Conservation (phyloP, 257 asterid genomes). For the Striga asiatica region DNA sequence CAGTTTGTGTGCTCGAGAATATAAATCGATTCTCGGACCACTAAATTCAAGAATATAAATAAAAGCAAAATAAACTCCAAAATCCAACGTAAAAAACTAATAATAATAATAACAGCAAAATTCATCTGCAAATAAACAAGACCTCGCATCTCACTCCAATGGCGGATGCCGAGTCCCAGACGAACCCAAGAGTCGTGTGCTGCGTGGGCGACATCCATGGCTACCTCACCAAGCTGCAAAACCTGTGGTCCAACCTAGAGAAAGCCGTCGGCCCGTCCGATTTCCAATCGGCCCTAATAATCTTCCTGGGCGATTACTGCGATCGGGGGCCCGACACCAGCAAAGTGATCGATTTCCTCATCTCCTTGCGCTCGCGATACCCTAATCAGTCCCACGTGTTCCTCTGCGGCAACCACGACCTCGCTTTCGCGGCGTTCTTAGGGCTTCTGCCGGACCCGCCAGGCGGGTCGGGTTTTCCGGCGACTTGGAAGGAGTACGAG, state of each 20-base stretch:
- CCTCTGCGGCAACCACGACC: slow-evolving; percentile 85
- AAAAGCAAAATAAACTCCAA: background rate
- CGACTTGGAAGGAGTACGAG: slow-evolving; percentile 81
- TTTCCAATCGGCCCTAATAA: slow-evolving; percentile 53
- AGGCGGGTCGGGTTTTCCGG: slow-evolving; percentile 60
- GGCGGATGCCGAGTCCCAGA: slow-evolving; percentile 18
- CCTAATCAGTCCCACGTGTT: slow-evolving; percentile 76
- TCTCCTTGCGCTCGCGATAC: slow-evolving; percentile 58
- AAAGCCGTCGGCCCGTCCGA: slow-evolving; percentile 37
- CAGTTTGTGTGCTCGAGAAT: background rate
- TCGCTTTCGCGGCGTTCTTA: slow-evolving; percentile 79
- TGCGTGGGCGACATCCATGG: slow-evolving; percentile 92
- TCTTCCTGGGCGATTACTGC: slow-evolving; percentile 93
- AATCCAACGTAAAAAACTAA: background rate
- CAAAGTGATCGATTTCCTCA: slow-evolving; percentile 60
- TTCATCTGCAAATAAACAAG: background rate
- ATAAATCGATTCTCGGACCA: background rate
- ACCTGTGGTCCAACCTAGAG: slow-evolving; percentile 77
- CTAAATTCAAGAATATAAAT: background rate
- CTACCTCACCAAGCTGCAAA: slow-evolving; percentile 48
- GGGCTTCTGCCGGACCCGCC: slow-evolving; percentile 66
- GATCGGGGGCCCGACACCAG: slow-evolving; percentile 70
- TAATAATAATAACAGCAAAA: background rate
- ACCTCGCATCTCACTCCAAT: background rate
- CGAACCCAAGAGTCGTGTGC: slow-evolving; percentile 43